Evolutionary conservation across 139 green algal species (phyloP).

Genomic region (Zygnema cylindricum): DNA sequence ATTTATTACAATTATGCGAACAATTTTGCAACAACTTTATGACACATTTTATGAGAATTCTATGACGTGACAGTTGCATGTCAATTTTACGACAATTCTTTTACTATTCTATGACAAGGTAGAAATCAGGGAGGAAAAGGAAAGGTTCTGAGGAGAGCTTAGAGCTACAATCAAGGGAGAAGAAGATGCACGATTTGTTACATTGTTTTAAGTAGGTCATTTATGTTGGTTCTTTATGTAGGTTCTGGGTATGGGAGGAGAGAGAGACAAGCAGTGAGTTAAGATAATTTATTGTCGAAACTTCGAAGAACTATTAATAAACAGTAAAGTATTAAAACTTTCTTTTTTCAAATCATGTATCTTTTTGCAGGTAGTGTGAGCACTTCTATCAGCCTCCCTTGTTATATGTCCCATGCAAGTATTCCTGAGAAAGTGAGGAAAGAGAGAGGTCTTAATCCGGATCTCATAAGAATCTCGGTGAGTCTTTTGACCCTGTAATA

Average conservation of each 20-base stretch:
- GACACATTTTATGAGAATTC: too few relatives aligned
- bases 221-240: too few relatives aligned
- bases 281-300: neutral
- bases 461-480: constrained; percentile 91
- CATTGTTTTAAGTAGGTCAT: neutral
- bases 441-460: constrained; percentile 88
- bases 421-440: constrained; percentile 88
- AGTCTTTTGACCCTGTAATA: constrained; percentile 54
- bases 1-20: too few relatives aligned
- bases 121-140: too few relatives aligned
- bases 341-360: neutral
- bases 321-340: neutral
- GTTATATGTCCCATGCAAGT: constrained; percentile 94
- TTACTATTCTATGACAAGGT: too few relatives aligned
- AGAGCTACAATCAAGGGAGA: too few relatives aligned
- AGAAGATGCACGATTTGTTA: too few relatives aligned
- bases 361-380: constrained; percentile 72
- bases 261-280: neutral
- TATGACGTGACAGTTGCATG: too few relatives aligned
- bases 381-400: constrained; percentile 91
- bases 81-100: too few relatives aligned
- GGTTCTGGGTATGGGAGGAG: neutral
- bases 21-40: too few relatives aligned
- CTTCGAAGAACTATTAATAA: neutral
- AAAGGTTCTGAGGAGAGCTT: too few relatives aligned